Evolutionary conservation across 1,284 basidiomycete species (phyloP).

Genomic region (Laetiporus sulphureus): DNA sequence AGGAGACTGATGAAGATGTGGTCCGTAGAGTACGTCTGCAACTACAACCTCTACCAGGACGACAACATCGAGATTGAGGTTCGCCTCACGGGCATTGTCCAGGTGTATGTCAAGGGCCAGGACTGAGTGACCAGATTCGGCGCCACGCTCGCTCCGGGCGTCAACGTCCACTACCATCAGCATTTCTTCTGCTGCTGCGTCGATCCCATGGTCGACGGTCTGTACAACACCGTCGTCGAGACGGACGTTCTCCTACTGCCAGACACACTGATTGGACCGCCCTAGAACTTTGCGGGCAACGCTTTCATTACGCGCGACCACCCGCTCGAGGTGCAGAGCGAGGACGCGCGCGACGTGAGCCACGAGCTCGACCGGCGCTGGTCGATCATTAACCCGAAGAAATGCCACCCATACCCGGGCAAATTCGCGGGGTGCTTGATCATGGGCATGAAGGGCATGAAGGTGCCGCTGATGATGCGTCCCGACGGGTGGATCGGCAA

Average conservation of each 20-base stretch:
- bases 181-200: constrained; percentile 76
- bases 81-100: constrained; percentile 78
- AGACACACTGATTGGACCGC: constrained; percentile 63
- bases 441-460: constrained; percentile 53
- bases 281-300: constrained; percentile 77
- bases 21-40: constrained; percentile 73
- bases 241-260: constrained; percentile 66
- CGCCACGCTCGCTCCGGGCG: constrained; percentile 74
- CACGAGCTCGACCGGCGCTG: constrained; percentile 65
- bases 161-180: constrained; percentile 89
- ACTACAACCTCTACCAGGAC: constrained; percentile 83
- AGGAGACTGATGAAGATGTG: no score
- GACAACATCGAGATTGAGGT: constrained; percentile 79
- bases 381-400: constrained; percentile 64
- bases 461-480: constrained; percentile 60
- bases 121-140: constrained; percentile 64
- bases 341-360: constrained; percentile 62
- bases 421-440: constrained; percentile 71
- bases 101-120: constrained; percentile 55
- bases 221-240: constrained; percentile 79
- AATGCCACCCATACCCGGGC: constrained; percentile 62
- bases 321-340: constrained; percentile 46
- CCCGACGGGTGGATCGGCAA: constrained; percentile 69
- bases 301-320: constrained; percentile 69
- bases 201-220: constrained; percentile 91